Conservation (phyloP, 495 filamentous ascomycete species). For the Aspergillus taichungensis region DNA sequence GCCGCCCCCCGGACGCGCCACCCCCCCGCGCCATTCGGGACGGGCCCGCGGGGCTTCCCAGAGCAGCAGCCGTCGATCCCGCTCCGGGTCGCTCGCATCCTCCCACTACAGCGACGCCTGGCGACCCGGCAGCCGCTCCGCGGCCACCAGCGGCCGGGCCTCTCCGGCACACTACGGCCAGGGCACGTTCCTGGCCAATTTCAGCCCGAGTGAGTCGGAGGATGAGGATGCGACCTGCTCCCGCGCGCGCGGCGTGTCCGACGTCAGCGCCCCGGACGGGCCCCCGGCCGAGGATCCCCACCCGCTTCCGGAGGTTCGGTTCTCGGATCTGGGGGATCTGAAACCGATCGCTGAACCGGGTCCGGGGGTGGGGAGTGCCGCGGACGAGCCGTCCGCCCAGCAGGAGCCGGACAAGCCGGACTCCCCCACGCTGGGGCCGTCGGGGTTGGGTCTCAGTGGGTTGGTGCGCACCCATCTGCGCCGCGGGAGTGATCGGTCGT, state of each 20-base stretch:
- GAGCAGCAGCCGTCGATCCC: conserved; percentile 35
- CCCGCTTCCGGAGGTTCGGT: conserved; percentile 33
- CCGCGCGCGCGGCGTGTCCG: conserved; percentile 17
- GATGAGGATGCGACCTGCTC: conserved; percentile 30
- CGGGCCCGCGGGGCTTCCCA: conserved; percentile 31
- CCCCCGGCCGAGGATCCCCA: conserved; percentile 19
- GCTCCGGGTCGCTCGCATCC: conserved; percentile 34
- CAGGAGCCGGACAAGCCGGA: conserved; percentile 44
- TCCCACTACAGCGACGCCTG: conserved; percentile 36
- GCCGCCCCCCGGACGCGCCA: conserved; percentile 23
- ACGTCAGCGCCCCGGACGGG: conserved; percentile 21
- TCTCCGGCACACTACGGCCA: conserved; percentile 22
- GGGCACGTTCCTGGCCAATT: conserved; percentile 36
- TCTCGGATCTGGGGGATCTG: conserved; percentile 34
- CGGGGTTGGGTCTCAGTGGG: conserved; percentile 60
- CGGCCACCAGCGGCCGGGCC: conserved; percentile 18
- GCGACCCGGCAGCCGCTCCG: conserved; percentile 18
- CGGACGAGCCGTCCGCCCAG: conserved; percentile 5
- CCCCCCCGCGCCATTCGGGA: conserved; percentile 19
- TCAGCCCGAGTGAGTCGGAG: conserved; percentile 36
- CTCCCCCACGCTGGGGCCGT: conserved; percentile 72
- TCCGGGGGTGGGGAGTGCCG: conserved; percentile 4
- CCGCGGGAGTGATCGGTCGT: conserved; percentile 70
- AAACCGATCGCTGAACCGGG: conserved; percentile 36
- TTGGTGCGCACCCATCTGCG: conserved; percentile 83